Evolutionary conservation across 306 rosid genomes (phyloP).

Genomic region (Prunus davidiana): DNA sequence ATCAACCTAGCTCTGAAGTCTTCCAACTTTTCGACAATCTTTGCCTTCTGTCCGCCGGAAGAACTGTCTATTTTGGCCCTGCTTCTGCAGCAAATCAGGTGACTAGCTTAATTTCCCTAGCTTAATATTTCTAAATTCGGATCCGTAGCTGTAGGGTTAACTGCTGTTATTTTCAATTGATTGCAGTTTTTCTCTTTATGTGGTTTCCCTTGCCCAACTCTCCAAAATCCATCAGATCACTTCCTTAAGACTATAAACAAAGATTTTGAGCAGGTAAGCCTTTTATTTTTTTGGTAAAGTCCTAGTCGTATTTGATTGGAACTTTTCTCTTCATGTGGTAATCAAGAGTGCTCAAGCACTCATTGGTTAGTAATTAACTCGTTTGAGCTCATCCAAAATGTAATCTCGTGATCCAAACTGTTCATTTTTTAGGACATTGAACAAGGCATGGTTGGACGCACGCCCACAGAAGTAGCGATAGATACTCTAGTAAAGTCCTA

Average conservation of each 20-base stretch:
- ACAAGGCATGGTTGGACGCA: slow-evolving; percentile 27
- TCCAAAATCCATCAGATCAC: slow-evolving; percentile 67
- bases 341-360: too few species aligned
- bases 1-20: slow-evolving; percentile 67
- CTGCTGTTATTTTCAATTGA: background rate
- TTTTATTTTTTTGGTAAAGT: too few species aligned
- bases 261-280: slow-evolving; percentile 55
- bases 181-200: slow-evolving; percentile 54
- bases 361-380: too few species aligned
- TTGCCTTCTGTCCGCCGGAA: slow-evolving; percentile 64
- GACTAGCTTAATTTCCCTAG: background rate
- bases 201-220: slow-evolving; percentile 76
- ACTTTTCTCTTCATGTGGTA: too few species aligned
- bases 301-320: too few species aligned
- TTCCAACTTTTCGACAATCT: slow-evolving; percentile 62
- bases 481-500: slow-evolving; percentile 38
- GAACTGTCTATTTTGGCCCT: slow-evolving; percentile 64
- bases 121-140: too few species aligned
- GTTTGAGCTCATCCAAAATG: too few species aligned
- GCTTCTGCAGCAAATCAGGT: slow-evolving; percentile 61
- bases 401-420: too few species aligned
- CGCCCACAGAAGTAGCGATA: slow-evolving; percentile 43
- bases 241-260: slow-evolving; percentile 61
- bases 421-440: slow-evolving; percentile 32
- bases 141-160: background rate